Conservation (phyloP, 345 rosid species). For the Iberis pinnata region DNA sequence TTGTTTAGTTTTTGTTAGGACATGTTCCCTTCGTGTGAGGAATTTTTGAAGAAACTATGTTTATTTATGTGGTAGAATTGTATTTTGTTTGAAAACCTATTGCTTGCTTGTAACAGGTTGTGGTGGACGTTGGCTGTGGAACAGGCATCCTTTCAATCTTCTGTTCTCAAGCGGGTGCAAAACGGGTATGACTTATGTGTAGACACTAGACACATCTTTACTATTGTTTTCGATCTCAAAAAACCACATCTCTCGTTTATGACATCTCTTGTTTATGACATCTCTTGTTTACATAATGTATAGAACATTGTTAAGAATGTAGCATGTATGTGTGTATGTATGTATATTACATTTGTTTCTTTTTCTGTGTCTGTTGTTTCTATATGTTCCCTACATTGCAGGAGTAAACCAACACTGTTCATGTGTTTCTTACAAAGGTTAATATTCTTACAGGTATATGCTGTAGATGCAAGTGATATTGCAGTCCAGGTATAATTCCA, state of each 20-base stretch:
- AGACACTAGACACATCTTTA: not conserved
- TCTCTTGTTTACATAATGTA: not conserved
- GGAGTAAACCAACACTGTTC: constrained; percentile 1
- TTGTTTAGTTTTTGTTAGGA: constrained; percentile 6
- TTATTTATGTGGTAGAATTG: not conserved
- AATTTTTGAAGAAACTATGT: not conserved
- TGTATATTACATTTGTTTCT: not conserved
- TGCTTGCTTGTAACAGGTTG: constrained; percentile 52
- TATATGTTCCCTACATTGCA: not conserved
- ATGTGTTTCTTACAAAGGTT: constrained; percentile 15
- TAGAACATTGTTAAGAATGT: constrained; percentile 5
- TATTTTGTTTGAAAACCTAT: constrained; percentile 4
- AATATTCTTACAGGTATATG: constrained; percentile 65
- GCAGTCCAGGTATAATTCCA: constrained; percentile 71
- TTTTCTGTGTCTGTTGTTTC: not conserved
- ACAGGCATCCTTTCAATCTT: constrained; percentile 96
- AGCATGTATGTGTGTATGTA: constrained; percentile 9
- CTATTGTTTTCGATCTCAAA: not conserved
- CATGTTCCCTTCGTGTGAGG: constrained; percentile 4
- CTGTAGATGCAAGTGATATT: constrained; percentile 96
- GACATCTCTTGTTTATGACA: no score
- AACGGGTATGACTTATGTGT: constrained; percentile 47
- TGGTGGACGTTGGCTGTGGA: constrained; percentile 98
- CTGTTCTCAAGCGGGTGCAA: constrained; percentile 99
- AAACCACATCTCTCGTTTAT: no score